Evolutionary conservation across 495 filamentous ascomycete species (phyloP), one percentile per base, ranked within the genome.

Genomic region (Astrocystis sublimbata): DNA sequence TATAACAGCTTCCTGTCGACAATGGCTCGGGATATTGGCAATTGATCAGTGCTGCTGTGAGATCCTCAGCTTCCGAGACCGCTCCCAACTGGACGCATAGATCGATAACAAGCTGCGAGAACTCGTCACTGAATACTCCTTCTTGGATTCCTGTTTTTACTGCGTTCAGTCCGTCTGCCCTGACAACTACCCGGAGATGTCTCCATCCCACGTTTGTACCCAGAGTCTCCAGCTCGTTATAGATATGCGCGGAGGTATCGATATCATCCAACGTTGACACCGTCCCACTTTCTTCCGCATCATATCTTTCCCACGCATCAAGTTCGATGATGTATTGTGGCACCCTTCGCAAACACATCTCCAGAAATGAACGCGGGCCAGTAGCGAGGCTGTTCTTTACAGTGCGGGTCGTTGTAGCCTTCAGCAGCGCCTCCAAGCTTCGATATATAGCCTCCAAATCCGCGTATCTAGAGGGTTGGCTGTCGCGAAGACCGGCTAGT

Each of bases 141-240:
- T 74, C 70, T 12, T 31, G 17, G 7, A 73, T 67, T 19, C 60
- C 70, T 23, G 63, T 59, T 49, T 75, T 77, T 30, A 93, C 68
- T 33, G 89, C 73, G 35, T 75, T 65, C 9, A 91, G 69, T n/a
- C 86, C 88, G 57, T 91, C 88, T 5, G 88, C 82, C 57, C 89
- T 82, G 23, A 88, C 87, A 40, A 89, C 80, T 49, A 83, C 76
- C 52, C 83, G 81, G 0, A 93, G 76, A 58, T 85, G 83, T 52
- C 74, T 83, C 89, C 89, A 92, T 31, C 89, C 88, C 38, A 76
- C 75, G 42, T 72, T 73, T 8, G 82, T 76, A 51, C 86, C 87
- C 24, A 85, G 73, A 0, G 76, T 67, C 65, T 92, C 89, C 31
- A 93, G 68, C 54, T 92, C 86, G 33, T 81, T 83, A 66, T 91